Evolutionary conservation across 2,329 filamentous ascomycete genomes (phyloP).

Genomic region (Phyllosticta ampelicida): DNA sequence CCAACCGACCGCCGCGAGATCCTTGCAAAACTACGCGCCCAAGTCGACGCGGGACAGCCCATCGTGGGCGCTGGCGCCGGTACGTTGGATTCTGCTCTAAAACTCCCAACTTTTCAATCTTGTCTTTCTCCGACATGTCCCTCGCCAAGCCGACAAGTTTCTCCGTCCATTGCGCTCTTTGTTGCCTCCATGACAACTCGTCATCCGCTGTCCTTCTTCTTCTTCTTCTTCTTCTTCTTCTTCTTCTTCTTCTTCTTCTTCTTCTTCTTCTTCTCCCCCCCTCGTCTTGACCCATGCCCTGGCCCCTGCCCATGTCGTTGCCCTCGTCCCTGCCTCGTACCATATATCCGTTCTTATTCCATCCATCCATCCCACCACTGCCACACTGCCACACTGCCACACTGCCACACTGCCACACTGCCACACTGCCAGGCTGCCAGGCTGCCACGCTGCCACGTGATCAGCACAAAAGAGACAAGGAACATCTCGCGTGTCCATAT

Average conservation of each 20-base stretch:
- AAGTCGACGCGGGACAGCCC: constrained; percentile 44
- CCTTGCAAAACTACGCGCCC: constrained; percentile 42
- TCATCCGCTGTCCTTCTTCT: no score
- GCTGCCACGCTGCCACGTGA: background rate
- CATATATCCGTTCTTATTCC: background rate
- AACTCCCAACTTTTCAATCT: background rate
- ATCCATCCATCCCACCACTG: background rate
- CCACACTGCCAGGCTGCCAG: no score
- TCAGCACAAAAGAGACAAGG: background rate
- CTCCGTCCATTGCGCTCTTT: background rate
- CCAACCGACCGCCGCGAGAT: constrained; percentile 47
- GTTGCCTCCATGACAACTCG: background rate
- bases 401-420: background rate
- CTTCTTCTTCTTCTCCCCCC: background rate
- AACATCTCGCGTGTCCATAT: no score
- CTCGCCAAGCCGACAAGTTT: background rate
- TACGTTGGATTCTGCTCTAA: constrained; percentile 14
- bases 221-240: no score
- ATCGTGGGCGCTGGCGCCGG: constrained; percentile 60
- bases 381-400: background rate
- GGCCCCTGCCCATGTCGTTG: background rate
- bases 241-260: no score
- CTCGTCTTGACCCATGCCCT: background rate
- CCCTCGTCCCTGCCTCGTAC: background rate
- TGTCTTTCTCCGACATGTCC: background rate